Evolutionary conservation across 1,284 basidiomycete genomes (phyloP), one percentile per base, ranked within the genome.

Genomic region (Fomitiporia mediterranea): DNA sequence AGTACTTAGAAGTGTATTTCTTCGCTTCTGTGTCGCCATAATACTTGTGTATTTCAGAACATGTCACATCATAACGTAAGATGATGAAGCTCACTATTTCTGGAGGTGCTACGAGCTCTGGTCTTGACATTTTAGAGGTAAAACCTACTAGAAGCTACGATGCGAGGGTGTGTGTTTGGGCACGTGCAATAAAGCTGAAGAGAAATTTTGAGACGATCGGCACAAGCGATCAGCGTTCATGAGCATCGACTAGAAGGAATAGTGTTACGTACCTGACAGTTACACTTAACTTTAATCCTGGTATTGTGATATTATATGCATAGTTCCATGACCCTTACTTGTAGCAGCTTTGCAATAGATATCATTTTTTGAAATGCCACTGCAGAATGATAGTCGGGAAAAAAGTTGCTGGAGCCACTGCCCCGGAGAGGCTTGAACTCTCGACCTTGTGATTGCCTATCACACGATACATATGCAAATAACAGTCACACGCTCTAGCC

Each of bases 1-100:
- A 82, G 60, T 67, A 96, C 94, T 95, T 98, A 74, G 86, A 83
- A 0, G 97, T 98, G 70, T 99, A 99, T 75, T 99, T 99, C 69
- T 84, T 84, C 25, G 97, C 96, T 71, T 98, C 96, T 23, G 76
- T 76, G 69, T 99, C 96, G 57, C 93, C 94, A 82, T 99, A 99
- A 68, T 96, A 99, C 94, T 97, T 65, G 52, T 37, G 55, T 25
- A 53, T 54, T 35, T 59, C 59, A 63, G 59, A 62, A 50, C 55
- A 44, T 56, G 53, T n/a, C 42, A 40, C 50, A 44, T n/a, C 37
- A 34, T 27, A 30, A 21, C 38, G 32, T 40, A 39, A 13, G 38
- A 21, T 46, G 50, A 35, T 42, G n/a, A 17, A 50, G 74, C 86
- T 60, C 71, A 95, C 94, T 64, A 99, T 92, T 76, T 99, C 94